Base-by-base conservation (phyloP, 2,329 filamentous ascomycete genomes). In the Fusarium floridanum region DNA sequence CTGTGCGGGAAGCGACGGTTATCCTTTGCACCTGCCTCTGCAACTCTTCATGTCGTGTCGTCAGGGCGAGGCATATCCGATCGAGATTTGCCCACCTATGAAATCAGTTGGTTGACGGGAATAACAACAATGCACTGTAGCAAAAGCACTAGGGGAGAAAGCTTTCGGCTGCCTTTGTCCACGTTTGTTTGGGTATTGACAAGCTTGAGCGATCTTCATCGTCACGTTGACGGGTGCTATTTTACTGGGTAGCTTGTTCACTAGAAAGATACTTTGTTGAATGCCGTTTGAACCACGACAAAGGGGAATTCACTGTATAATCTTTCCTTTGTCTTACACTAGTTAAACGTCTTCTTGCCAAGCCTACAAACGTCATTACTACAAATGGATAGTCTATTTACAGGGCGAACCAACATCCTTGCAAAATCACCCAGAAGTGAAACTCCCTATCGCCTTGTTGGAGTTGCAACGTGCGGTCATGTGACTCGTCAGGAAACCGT, bases 81-180 rank as follows among this genome's bases (percentile, higher is more conserved):
- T 74, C 72, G 65, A 70, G 72, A 75, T 75, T 34, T 55, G 48
- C 27, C 27, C 71, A 29, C 67, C 64, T 50, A 48, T 50, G 64
- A 63, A 65, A 55, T 20, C 24, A 63, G 29, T 17, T 63, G 41
- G 24, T 56, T 56, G n/a, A 64, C 29, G 41, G 50, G 60, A 37
- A 63, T 20, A 53, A 61, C 29, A 45, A 37, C 22, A 39, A 57
- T 34, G 32, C 32, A 34, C 32, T 22, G 24, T 11, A 59, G 27
- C 27, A 59, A 48, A 48, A 48, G 27, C 7, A 61, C 55, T 61
- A 48, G 27, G 48, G 16, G 45, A 37, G n/a, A 60, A 41, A 62
- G 34, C 39, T 43, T 37, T 61, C n/a, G 59, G 37, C 39, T 57
- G 29, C 34, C 32, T 34, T 63, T 14, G 50, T 22, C 57, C 36